These are phyloP conservation scores for Colletotrichum sp. DNA, from an alignment of 2,329 filamentous ascomycete genomes.

Conservation along the genomic window DNA sequence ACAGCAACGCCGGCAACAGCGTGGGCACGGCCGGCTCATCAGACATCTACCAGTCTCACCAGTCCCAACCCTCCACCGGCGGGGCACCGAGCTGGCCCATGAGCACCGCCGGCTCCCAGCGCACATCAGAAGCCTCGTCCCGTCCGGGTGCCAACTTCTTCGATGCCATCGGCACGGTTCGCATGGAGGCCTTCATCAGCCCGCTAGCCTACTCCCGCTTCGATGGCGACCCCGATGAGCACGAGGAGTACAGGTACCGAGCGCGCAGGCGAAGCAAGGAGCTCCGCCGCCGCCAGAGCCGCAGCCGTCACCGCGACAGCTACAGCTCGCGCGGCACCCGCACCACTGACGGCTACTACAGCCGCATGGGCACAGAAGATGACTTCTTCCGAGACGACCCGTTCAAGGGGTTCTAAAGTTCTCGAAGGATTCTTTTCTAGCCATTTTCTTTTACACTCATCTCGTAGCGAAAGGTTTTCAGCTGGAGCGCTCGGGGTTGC, in stretches of 20 bases:
- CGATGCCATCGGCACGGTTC: slow-evolving; percentile 86
- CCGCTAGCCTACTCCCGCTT: slow-evolving; percentile 58
- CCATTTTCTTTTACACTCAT: not conserved
- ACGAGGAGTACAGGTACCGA: slow-evolving; percentile 53
- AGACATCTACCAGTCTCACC: slow-evolving; percentile 64
- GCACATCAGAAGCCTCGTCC: slow-evolving; percentile 63
- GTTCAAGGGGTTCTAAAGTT: slow-evolving; percentile 62
- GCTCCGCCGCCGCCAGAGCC: slow-evolving; percentile 54
- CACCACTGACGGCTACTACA: slow-evolving; percentile 55
- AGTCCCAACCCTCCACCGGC: slow-evolving; percentile 44
- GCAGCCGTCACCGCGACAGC: slow-evolving; percentile 59
- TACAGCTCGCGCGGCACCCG: slow-evolving; percentile 50
- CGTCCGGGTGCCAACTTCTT: slow-evolving; percentile 69
- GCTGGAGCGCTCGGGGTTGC: slow-evolving; percentile 1
- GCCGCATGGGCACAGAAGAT: slow-evolving; percentile 55
- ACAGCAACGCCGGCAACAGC: slow-evolving; percentile 64
- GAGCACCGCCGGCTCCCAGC: slow-evolving; percentile 50
- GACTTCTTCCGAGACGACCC: slow-evolving; percentile 66
- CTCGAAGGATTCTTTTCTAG: not conserved
- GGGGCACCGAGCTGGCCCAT: slow-evolving; percentile 45
- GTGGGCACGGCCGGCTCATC: slow-evolving; percentile 64
- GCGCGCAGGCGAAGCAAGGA: slow-evolving; percentile 62
- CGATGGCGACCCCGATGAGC: slow-evolving; percentile 52
- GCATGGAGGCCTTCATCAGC: slow-evolving; percentile 96
- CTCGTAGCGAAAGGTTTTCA: not conserved